phyloP scores from a whole-genome alignment of 2,329 filamentous ascomycete species.

The Sarocladiaceae sp. region DNA sequence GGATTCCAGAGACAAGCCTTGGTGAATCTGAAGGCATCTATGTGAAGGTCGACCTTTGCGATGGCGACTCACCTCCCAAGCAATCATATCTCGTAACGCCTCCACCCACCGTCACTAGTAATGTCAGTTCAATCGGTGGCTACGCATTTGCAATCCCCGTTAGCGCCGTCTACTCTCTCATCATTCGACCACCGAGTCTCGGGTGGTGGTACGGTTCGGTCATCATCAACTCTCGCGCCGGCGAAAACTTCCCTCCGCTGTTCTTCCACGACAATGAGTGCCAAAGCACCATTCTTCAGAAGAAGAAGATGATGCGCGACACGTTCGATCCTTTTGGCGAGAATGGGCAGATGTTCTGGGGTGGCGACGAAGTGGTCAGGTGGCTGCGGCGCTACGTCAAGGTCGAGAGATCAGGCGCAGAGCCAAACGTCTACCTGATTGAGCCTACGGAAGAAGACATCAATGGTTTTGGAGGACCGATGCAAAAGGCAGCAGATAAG shows the following conservation, averaged over 20 bases:
- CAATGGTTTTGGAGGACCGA: conserved; percentile 61
- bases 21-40: conserved; percentile 84
- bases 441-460: conserved; percentile 83
- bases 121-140: conserved; percentile 63
- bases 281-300: conserved; percentile 88
- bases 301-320: conserved; percentile 77
- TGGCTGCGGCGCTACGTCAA: conserved; percentile 83
- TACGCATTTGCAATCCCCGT: conserved; percentile 92
- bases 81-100: conserved; percentile 89
- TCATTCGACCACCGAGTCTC: conserved; percentile 83
- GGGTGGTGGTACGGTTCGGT: conserved; percentile 99
- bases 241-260: conserved; percentile 88
- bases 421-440: conserved; percentile 85
- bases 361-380: conserved; percentile 86
- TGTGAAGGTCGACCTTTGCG: conserved; percentile 87
- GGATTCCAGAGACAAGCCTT: conserved; percentile 84
- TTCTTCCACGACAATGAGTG: conserved; percentile 99
- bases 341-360: conserved; percentile 88
- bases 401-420: conserved; percentile 77
- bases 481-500: conserved; percentile 27
- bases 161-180: conserved; percentile 81
- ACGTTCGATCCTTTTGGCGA: conserved; percentile 88
- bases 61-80: conserved; percentile 71
- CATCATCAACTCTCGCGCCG: conserved; percentile 83
- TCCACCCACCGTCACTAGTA: conserved; percentile 76